Percentiles rank a stretch among this genome's conserved stretches.
phyloP scores from a whole-genome alignment of 2,329 filamentous ascomycete genomes.

The Fusarium sp. region DNA sequence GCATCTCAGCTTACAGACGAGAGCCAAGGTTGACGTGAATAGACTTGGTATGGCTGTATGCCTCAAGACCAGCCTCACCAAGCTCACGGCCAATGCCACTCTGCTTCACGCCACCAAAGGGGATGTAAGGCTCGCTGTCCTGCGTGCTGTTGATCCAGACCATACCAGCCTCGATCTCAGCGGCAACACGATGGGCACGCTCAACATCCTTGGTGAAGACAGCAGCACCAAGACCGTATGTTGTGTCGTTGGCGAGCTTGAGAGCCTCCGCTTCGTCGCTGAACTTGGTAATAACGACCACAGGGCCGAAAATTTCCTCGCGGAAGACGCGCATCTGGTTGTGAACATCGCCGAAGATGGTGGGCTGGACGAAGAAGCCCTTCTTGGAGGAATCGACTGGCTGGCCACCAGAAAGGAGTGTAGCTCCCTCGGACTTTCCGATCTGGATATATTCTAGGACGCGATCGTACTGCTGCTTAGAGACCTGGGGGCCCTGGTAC shows the following conservation, averaged over 20 bases:
- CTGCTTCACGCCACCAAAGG: slow-evolving; percentile 49
- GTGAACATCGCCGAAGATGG: slow-evolving; percentile 80
- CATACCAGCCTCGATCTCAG: slow-evolving; percentile 77
- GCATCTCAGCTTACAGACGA: slow-evolving; percentile 36
- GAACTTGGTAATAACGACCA: slow-evolving; percentile 86
- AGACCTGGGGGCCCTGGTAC: slow-evolving; percentile 61
- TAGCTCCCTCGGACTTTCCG: slow-evolving; percentile 49
- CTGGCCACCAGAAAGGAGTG: slow-evolving; percentile 53
- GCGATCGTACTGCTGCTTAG: slow-evolving; percentile 74
- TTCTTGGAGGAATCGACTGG: slow-evolving; percentile 69
- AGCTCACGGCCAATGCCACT: slow-evolving; percentile 48
- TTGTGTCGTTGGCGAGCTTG: slow-evolving; percentile 77
- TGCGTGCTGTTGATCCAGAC: slow-evolving; percentile 63
- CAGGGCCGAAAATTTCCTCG: slow-evolving; percentile 91
- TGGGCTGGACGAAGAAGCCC: slow-evolving; percentile 90
- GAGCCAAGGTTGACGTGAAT: slow-evolving; percentile 48
- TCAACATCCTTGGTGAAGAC: slow-evolving; percentile 85
- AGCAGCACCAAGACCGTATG: slow-evolving; percentile 83
- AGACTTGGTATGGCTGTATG: slow-evolving; percentile 47
- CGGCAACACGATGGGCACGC: slow-evolving; percentile 82
- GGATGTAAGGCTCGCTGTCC: slow-evolving; percentile 47
- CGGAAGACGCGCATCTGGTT: slow-evolving; percentile 84
- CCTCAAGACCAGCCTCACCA: slow-evolving; percentile 47
- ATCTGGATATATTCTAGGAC: slow-evolving; percentile 72
- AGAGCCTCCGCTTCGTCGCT: slow-evolving; percentile 82